Evolutionary conservation across 208 protist species (phyloP).

Genomic region (Wallacemonas sp.): DNA sequence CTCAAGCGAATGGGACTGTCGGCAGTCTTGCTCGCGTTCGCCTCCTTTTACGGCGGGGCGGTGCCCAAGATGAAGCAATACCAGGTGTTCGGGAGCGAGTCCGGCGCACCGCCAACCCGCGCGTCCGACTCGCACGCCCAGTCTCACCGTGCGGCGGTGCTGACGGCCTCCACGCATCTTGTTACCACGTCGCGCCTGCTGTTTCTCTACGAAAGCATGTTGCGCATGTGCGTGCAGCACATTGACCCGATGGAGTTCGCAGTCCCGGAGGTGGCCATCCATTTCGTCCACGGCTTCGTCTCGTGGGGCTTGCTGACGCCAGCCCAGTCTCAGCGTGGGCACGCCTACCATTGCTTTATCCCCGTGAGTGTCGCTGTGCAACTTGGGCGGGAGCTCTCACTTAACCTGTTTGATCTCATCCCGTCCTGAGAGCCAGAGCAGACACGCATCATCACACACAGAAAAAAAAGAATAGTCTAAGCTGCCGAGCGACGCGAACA

Average conservation of each 20-base stretch:
- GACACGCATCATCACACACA: not conserved
- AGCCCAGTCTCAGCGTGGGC: slow-evolving; percentile 18
- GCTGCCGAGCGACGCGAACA: too few relatives aligned
- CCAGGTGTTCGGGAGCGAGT: slow-evolving; percentile 40
- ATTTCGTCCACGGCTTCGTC: slow-evolving; percentile 63
- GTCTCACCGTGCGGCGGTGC: slow-evolving; percentile 72
- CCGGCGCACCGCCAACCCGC: not conserved
- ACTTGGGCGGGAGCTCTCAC: slow-evolving; percentile 47
- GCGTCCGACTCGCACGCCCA: slow-evolving; percentile 36
- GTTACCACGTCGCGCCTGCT: slow-evolving; percentile 46
- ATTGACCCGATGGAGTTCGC: slow-evolving; percentile 77
- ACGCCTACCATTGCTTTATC: slow-evolving; percentile 75
- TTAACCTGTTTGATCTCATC: slow-evolving; percentile 81
- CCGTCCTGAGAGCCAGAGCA: slow-evolving; percentile 21
- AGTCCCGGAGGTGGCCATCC: slow-evolving; percentile 43
- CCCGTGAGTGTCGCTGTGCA: slow-evolving; percentile 68
- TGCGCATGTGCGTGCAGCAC: slow-evolving; percentile 57
- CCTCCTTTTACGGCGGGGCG: slow-evolving; percentile 77
- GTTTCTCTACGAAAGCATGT: slow-evolving; percentile 62
- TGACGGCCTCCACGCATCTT: slow-evolving; percentile 56
- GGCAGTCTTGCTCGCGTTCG: slow-evolving; percentile 74
- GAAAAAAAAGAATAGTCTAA: not conserved
- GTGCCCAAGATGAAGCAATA: slow-evolving; percentile 64
- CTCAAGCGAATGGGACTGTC: slow-evolving; percentile 61
- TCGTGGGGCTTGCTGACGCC: slow-evolving; percentile 76